phyloP scores from a whole-genome alignment of 2,329 filamentous ascomycete genomes.

The Aspergillus pseudoviridinutans region DNA sequence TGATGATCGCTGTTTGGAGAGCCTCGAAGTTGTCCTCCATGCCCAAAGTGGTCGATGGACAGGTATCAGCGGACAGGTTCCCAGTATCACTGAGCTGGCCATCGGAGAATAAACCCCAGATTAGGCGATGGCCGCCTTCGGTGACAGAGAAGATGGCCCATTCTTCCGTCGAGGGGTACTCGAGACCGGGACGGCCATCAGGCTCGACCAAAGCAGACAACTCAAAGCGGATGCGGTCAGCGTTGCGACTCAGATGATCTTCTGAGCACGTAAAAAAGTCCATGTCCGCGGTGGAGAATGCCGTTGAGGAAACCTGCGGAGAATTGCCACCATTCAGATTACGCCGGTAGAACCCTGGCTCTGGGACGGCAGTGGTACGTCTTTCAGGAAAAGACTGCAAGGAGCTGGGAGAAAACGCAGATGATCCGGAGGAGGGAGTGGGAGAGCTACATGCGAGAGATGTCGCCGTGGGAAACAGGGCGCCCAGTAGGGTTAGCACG shows the following conservation, averaged over 20 bases:
- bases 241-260: slow-evolving; percentile 27
- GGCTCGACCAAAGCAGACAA: slow-evolving; percentile 36
- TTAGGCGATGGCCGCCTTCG: slow-evolving; percentile 65
- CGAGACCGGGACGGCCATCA: slow-evolving; percentile 52
- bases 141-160: slow-evolving; percentile 82
- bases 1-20: slow-evolving; percentile 73
- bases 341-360: slow-evolving; percentile 33
- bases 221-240: slow-evolving; percentile 40
- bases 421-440: slow-evolving; percentile 21
- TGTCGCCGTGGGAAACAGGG: slow-evolving; percentile 62
- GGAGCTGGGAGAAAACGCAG: slow-evolving; percentile 18
- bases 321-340: slow-evolving; percentile 20
- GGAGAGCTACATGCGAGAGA: slow-evolving; percentile 26
- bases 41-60: slow-evolving; percentile 44
- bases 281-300: slow-evolving; percentile 29
- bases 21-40: slow-evolving; percentile 77
- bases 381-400: slow-evolving; percentile 19
- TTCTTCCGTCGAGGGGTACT: slow-evolving; percentile 75
- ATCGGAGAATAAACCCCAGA: slow-evolving; percentile 60
- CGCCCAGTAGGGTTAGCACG: slow-evolving; percentile 73
- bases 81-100: slow-evolving; percentile 61
- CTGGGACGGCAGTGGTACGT: slow-evolving; percentile 14
- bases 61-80: slow-evolving; percentile 48
- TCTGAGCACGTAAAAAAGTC: slow-evolving; percentile 24
- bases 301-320: slow-evolving; percentile 21